phyloP scores from a whole-genome alignment of 768 basidiomycete species.

The Brasilioporus rufonigricans region DNA sequence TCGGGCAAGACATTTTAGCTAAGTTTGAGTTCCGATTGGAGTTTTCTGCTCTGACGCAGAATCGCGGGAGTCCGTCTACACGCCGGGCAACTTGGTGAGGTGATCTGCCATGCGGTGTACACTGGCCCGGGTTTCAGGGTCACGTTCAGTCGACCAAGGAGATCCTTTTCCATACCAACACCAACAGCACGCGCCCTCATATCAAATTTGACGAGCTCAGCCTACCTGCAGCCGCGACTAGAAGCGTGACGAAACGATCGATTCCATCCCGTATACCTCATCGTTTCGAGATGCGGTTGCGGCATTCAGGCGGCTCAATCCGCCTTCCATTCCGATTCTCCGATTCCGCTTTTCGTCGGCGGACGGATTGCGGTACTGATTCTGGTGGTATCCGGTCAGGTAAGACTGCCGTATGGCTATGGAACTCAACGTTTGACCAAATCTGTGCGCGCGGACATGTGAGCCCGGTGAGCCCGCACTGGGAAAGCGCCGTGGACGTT shows the following conservation, averaged over 20 bases:
- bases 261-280: not conserved
- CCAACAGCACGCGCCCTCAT: not conserved
- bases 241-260: constrained; percentile 1
- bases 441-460: not conserved
- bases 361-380: not conserved
- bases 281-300: not conserved
- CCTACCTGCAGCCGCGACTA: not conserved
- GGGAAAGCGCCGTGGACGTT: not conserved
- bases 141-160: no score
- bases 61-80: not conserved
- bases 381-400: not conserved
- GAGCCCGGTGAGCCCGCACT: not conserved
- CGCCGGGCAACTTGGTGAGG: not conserved
- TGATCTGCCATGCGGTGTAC: not conserved
- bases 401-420: not conserved
- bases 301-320: constrained; percentile 7
- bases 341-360: constrained; percentile 13
- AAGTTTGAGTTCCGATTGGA: not conserved
- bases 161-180: not conserved
- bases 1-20: not conserved
- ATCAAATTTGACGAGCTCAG: not conserved
- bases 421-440: not conserved
- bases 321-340: constrained; percentile 2
- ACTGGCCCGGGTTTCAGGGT: not conserved
- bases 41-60: not conserved